Evolutionary conservation across 148 eudicot species (phyloP).

Genomic region (Diospyros kaki): DNA sequence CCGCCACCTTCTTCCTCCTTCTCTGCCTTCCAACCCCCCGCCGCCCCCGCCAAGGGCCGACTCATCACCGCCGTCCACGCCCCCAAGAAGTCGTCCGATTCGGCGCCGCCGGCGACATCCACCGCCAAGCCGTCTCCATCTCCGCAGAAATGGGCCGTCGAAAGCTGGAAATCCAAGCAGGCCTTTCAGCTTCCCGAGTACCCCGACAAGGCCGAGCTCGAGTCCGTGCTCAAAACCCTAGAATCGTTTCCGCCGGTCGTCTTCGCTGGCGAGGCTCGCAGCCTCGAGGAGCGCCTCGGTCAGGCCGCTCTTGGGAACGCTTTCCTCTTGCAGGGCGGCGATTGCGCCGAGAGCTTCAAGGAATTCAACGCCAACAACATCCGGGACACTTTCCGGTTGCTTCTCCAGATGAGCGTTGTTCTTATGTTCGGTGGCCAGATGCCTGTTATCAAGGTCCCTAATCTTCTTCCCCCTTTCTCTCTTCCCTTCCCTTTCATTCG

Average conservation of each 20-base stretch:
- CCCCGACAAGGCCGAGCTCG: slow-evolving; percentile 35
- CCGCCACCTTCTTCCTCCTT: too few species aligned
- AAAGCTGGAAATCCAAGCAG: slow-evolving; percentile 45
- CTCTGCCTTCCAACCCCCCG: too few species aligned
- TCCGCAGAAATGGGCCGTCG: slow-evolving; percentile 26
- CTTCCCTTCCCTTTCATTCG: neutral
- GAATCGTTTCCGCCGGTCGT: slow-evolving; percentile 54
- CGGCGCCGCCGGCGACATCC: too few species aligned
- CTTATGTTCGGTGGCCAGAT: slow-evolving; percentile 82
- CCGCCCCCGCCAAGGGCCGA: too few species aligned
- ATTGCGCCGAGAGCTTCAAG: too few species aligned
- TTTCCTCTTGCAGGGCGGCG: neutral
- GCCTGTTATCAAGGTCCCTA: slow-evolving; percentile 64
- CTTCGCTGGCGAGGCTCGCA: slow-evolving; percentile 55
- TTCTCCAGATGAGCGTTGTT: slow-evolving; percentile 75
- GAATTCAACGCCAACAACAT: slow-evolving; percentile 54
- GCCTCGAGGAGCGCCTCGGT: slow-evolving; percentile 44
- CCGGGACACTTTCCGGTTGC: slow-evolving; percentile 67
- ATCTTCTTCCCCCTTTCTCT: neutral
- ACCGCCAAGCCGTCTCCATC: too few species aligned
- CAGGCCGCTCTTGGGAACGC: slow-evolving; percentile 33
- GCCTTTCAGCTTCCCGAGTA: slow-evolving; percentile 52
- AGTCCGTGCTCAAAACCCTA: slow-evolving; percentile 40
- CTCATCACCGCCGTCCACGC: too few species aligned
- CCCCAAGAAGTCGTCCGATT: too few species aligned